Evolutionary conservation across 352 stramenopile species (phyloP), one percentile per base, ranked within the genome.

Genomic region (Globisporangium radiosum): DNA sequence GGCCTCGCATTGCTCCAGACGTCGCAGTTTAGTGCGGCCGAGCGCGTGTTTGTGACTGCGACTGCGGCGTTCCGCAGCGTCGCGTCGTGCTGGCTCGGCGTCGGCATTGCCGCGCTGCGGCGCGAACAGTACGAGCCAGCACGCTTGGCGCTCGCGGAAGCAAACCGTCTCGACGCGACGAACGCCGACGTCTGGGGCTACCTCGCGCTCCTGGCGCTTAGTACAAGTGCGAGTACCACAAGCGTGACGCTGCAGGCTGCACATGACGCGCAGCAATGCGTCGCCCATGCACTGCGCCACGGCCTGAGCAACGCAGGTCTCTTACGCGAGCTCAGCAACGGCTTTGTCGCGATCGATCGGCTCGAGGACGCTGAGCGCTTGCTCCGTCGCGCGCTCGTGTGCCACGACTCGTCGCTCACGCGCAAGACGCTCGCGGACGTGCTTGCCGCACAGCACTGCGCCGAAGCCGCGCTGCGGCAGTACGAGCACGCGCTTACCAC

Each of bases 121-220:
- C 62, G 85, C 36, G 83, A 93, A 57, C 66, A 73, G 14, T 88
- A 66, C 67, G 71, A 87, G 15, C 61, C 65, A 0, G 75, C 86
- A 7, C 69, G 85, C 44, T 65, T 78, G 56, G 82, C 84, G 36
- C 68, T 95, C 36, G 77, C 77, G 0, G 82, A 92, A 63, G 84
- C 84, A 11, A 95, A 92, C 56, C 68, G 79, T 47, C 56, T 91
- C 25, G 85, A 95, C 58, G 37, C 52, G 33, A 83, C 63, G 0
- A 88, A 89, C 49, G 59, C 78, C 0, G 84, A 91, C 15, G 79
- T 91, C 0, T 94, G 84, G 86, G 84, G 81, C 6, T 93, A 90
- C 64, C 54, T 90, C 8, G 78, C 82, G 25, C 69, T 95, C 11
- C 50, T 77, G 1, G 67, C 75, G 38, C 70, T 94, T 4, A 25